These are phyloP conservation scores for Coemansia sp. DNA, from an alignment of 192 early-diverging fungal genomes.

Conservation along the genomic window DNA sequence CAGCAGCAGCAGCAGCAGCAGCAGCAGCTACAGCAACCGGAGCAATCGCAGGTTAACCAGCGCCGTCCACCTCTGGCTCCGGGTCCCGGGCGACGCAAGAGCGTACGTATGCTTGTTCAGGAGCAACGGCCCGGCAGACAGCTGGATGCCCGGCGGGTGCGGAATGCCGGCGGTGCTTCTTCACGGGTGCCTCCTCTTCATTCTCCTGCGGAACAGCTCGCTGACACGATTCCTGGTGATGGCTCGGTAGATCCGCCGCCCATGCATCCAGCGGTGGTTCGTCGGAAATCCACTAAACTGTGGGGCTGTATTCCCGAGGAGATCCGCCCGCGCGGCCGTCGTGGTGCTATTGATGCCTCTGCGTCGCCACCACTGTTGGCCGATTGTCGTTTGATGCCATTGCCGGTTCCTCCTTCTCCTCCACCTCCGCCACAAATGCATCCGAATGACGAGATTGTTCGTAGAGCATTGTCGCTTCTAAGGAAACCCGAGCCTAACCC, in stretches of 20 bases:
- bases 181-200: neutral
- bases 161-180: neutral
- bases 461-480: conserved; percentile 50
- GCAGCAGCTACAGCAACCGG: conserved; percentile 5
- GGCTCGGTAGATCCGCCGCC: conserved; percentile 2
- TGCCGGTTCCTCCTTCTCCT: neutral
- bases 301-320: conserved; percentile 56
- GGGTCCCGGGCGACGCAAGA: conserved; percentile 45
- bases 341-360: neutral
- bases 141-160: conserved; percentile 4
- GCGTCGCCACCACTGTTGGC: neutral
- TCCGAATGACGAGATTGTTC: conserved; percentile 47
- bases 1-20: conserved; percentile 15
- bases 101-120: conserved; percentile 57
- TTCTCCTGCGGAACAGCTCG: neutral
- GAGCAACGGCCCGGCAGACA: conserved; percentile 32
- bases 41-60: neutral
- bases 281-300: conserved; percentile 57
- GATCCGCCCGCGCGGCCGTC: conserved; percentile 35
- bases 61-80: neutral
- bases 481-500: conserved; percentile 51
- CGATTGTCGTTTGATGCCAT: neutral
- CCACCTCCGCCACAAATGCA: neutral
- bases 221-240: neutral
- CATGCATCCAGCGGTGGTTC: conserved; percentile 31